Evolutionary conservation across 257 asterid genomes (phyloP).

Genomic region (Euphrasia confusa): DNA sequence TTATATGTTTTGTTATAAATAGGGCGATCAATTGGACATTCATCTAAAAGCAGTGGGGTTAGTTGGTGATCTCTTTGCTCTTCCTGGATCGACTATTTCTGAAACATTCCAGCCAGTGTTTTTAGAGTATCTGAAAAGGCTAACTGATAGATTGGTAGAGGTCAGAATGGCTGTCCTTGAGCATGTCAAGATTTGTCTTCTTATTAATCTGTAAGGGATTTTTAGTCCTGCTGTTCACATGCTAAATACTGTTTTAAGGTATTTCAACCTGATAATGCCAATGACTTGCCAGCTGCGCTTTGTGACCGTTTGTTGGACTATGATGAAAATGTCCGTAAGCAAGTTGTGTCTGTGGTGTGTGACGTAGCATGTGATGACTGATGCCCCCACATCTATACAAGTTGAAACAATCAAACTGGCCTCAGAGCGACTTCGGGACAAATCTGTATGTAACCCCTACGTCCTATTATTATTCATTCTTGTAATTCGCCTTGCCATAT

Average conservation of each 20-base stretch:
- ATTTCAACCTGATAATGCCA: slow-evolving; percentile 28
- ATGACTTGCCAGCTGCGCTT: slow-evolving; percentile 66
- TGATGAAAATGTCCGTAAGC: slow-evolving; percentile 90
- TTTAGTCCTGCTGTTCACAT: slow-evolving; percentile 11
- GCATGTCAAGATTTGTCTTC: slow-evolving; percentile 64
- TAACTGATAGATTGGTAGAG: slow-evolving; percentile 78
- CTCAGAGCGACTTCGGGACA: slow-evolving; percentile 93
- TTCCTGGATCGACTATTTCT: slow-evolving; percentile 60
- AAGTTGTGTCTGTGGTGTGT: slow-evolving; percentile 81
- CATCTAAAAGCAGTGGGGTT: slow-evolving; percentile 81
- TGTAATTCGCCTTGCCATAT: slow-evolving; percentile 20
- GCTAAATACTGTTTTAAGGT: slow-evolving; percentile 15
- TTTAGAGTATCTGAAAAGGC: slow-evolving; percentile 77
- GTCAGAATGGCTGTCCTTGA: slow-evolving; percentile 78
- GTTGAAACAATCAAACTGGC: slow-evolving; percentile 73
- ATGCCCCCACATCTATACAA: slow-evolving; percentile 52
- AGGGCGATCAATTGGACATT: slow-evolving; percentile 80
- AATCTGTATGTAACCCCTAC: slow-evolving; percentile 63
- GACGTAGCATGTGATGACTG: slow-evolving; percentile 59
- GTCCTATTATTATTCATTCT: slow-evolving; percentile 16
- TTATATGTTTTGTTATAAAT: slow-evolving; percentile 33
- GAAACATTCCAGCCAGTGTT: slow-evolving; percentile 75
- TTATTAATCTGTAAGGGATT: slow-evolving; percentile 65
- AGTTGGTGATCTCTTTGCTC: slow-evolving; percentile 84
- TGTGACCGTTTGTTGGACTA: slow-evolving; percentile 82